phyloP scores from a whole-genome alignment of 2,329 filamentous ascomycete species.

The Pseudodiploospora longispora region DNA sequence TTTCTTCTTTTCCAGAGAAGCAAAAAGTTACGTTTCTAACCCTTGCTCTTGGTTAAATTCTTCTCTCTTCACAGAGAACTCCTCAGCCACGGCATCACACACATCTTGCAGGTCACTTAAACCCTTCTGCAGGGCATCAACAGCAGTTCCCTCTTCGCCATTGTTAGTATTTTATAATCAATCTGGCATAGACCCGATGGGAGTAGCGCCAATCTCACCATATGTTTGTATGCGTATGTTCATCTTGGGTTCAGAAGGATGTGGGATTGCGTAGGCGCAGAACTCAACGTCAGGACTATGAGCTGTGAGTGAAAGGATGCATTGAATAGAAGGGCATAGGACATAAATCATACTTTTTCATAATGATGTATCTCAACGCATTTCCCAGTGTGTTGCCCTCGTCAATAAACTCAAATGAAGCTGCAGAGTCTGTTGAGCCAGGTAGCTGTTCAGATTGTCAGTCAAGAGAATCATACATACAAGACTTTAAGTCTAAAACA shows the following conservation, averaged over 20 bases:
- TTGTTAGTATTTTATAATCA: conserved; percentile 10
- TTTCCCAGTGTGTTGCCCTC: conserved; percentile 97
- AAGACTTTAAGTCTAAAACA: conserved; percentile 10
- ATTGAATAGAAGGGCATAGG: too few species aligned
- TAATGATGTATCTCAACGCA: conserved; percentile 87
- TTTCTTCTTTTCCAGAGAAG: background rate
- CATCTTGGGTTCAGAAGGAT: conserved; percentile 94
- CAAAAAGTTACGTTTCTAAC: conserved; percentile 20
- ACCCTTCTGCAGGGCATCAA: conserved; percentile 84
- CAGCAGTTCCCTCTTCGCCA: conserved; percentile 64
- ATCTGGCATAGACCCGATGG: background rate
- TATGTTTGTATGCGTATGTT: conserved; percentile 96
- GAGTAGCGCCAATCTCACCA: conserved; percentile 47
- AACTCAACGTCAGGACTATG: conserved; percentile 88
- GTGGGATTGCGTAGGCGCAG: conserved; percentile 95
- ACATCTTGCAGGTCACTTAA: conserved; percentile 81
- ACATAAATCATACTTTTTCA: conserved; percentile 77
- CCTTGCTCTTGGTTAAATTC: conserved; percentile 26
- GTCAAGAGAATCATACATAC: background rate
- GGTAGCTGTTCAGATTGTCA: conserved; percentile 54
- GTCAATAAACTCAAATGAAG: conserved; percentile 87
- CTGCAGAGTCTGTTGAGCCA: conserved; percentile 77
- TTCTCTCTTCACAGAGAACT: conserved; percentile 59
- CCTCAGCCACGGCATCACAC: conserved; percentile 88
- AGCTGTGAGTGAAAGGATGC: conserved; percentile 5